Conservation (phyloP, 1,284 basidiomycete species). For the Leccinum subrobustum region DNA sequence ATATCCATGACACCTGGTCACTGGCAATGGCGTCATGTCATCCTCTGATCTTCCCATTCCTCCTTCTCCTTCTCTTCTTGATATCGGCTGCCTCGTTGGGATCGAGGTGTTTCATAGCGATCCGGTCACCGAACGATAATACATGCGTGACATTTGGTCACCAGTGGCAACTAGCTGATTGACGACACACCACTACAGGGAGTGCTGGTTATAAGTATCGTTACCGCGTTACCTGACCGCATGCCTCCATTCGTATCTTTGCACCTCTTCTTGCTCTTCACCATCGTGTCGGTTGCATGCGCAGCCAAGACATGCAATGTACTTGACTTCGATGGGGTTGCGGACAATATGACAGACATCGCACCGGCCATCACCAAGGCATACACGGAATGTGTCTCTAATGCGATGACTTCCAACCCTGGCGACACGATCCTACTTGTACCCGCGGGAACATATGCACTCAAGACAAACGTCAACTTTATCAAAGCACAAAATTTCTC, state of each 20-base stretch:
- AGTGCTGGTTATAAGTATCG: not conserved
- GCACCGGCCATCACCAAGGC: constrained; percentile 11
- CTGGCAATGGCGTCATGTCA: not conserved
- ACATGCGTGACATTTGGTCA: too few species aligned
- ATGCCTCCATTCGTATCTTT: not conserved
- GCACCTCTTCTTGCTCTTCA: constrained; percentile 3
- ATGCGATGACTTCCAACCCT: not conserved
- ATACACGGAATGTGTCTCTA: constrained; percentile 2
- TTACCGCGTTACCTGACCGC: not conserved
- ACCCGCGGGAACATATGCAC: constrained; percentile 9
- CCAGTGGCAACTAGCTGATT: not conserved
- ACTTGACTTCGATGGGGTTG: constrained; percentile 2
- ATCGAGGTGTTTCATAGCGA: not conserved
- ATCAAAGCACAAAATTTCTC: not conserved
- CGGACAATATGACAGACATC: constrained; percentile 7
- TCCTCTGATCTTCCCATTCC: too few species aligned
- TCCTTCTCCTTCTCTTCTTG: too few species aligned
- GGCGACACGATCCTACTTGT: constrained; percentile 10
- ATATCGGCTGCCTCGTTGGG: not conserved
- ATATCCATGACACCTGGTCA: not conserved
- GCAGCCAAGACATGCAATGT: constrained; percentile 11
- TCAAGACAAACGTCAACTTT: not conserved
- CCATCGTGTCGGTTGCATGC: not conserved
- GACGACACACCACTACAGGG: not conserved
- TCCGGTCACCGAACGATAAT: not conserved